Evolutionary conservation across 192 early-diverging fungal genomes (phyloP), one percentile per base, ranked within the genome.

Genomic region (Linnemannia schmuckeri): DNA sequence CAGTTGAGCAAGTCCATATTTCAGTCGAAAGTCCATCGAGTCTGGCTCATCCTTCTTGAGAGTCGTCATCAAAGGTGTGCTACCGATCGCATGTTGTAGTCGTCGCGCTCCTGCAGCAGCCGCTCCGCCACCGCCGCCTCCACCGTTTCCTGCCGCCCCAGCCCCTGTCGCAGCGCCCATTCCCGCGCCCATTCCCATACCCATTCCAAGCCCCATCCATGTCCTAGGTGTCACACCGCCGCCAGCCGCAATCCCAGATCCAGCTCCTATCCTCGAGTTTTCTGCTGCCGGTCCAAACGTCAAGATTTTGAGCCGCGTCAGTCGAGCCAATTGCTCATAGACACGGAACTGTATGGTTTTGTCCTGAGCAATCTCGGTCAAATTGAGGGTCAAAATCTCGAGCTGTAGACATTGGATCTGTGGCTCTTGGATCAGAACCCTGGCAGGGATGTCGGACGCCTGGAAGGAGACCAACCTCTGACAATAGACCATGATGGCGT

Each of bases 21-120:
- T 72, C 22, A 72, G 40, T 72, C 70, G 70, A 10, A 72, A 42
- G 40, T 72, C 70, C 70, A 72, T 72, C 70, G 70, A 72, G 70
- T 72, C 70, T 9, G 70, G 41, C 24, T 72, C 70, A 6, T 72
- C 70, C 61, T 33, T 66, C 61, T 66, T 66, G 61, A 66, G 61
- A 66, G 61, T 66, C 61, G 61, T 66, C 27, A 66, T 66, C 27
- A 66, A 8, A 33, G 61, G 61, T 66, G 61, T 66, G 22, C 70
- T 72, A 4, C 41, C 70, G 7, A 72, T 72, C 10, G 61, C 61
- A 30, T 66, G 30, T 33, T 66, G 61, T 10, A 66, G 61, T 66
- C 61, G 61, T 66, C 61, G 27, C 13, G 61, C 61, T 15, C 61
- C 61, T 30, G 61, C 12, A 33, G 13, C 61, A 33, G 61, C 61